phyloP scores from a whole-genome alignment of 1,284 basidiomycete species.

The Ceratobasidium theobromae region DNA sequence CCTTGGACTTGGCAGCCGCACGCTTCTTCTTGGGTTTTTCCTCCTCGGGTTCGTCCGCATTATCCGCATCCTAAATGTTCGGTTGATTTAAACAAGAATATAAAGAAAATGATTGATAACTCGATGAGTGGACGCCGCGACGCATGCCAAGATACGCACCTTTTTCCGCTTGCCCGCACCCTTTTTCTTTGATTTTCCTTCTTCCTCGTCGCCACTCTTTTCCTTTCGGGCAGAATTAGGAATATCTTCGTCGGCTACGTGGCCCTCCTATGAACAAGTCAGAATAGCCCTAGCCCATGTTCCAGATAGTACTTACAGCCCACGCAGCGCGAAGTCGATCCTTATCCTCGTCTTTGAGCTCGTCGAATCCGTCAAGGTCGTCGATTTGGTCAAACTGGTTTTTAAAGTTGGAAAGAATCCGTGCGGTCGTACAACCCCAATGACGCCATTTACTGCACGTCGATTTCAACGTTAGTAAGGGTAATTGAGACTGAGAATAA shows the following conservation, averaged over 20 bases:
- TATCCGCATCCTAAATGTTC: conserved; percentile 17
- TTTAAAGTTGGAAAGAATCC: conserved; percentile 74
- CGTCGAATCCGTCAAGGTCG: conserved; percentile 52
- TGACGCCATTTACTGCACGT: conserved; percentile 70
- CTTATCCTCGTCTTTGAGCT: conserved; percentile 64
- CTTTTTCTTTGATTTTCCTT: conserved; percentile 54
- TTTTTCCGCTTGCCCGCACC: conserved; percentile 36
- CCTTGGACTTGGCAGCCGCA: conserved; percentile 36
- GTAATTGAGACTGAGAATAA: conserved; percentile 16
- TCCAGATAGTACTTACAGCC: conserved; percentile 38
- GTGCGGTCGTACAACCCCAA: conserved; percentile 76
- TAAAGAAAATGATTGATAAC: no score
- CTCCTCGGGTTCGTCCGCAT: conserved; percentile 42
- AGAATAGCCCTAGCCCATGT: not conserved
- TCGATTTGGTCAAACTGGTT: conserved; percentile 57
- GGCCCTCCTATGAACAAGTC: conserved; percentile 51
- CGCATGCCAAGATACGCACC: conserved; percentile 3
- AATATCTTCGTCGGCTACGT: conserved; percentile 76
- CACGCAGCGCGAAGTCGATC: conserved; percentile 66
- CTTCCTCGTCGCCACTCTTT: conserved; percentile 50
- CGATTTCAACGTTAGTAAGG: conserved; percentile 9
- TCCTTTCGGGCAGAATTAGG: conserved; percentile 68
- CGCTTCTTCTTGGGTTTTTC: conserved; percentile 48
- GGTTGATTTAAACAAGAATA: no score
- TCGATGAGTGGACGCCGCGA: no score